These are phyloP conservation scores for Suillus americanus DNA, from an alignment of 768 basidiomycete species.

Conservation along the genomic window DNA sequence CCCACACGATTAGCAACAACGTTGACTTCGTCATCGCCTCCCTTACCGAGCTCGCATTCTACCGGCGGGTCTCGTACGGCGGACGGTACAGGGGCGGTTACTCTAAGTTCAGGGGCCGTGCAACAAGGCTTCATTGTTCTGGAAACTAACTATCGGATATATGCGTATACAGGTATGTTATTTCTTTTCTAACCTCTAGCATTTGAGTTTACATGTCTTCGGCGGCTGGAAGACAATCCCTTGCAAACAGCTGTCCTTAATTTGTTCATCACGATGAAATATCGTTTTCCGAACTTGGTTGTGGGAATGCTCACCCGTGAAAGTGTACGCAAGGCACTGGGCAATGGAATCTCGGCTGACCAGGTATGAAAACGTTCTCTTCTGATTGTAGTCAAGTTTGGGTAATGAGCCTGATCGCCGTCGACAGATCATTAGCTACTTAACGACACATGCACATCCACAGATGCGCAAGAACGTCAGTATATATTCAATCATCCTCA, in stretches of 20 bases:
- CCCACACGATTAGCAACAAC: conserved; percentile 95
- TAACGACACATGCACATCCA: conserved; percentile 92
- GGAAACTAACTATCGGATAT: conserved; percentile 97
- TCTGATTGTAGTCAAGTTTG: conserved; percentile 19
- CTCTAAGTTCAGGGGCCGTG: conserved; percentile 49
- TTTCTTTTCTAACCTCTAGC: conserved; percentile 14
- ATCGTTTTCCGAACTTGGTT: conserved; percentile 96
- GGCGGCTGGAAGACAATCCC: conserved; percentile 69
- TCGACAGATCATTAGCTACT: conserved; percentile 88
- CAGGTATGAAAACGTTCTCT: conserved; percentile 56
- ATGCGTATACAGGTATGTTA: conserved; percentile 88
- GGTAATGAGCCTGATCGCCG: conserved; percentile 12
- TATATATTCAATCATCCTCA: conserved; percentile 10
- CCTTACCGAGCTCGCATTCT: conserved; percentile 57
- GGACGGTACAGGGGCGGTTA: conserved; percentile 19
- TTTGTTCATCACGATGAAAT: conserved; percentile 88
- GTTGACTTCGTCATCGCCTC: conserved; percentile 86
- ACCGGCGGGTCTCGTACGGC: conserved; percentile 18
- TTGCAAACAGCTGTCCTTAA: conserved; percentile 95
- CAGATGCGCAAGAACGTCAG: conserved; percentile 95
- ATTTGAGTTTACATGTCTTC: conserved; percentile 20
- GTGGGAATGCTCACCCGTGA: conserved; percentile 94
- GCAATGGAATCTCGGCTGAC: conserved; percentile 94
- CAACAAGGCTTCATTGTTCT: conserved; percentile 92
- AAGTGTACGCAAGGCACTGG: conserved; percentile 90